Base-by-base conservation (phyloP, 768 basidiomycete genomes). In the Nevesoporus exiguus region DNA sequence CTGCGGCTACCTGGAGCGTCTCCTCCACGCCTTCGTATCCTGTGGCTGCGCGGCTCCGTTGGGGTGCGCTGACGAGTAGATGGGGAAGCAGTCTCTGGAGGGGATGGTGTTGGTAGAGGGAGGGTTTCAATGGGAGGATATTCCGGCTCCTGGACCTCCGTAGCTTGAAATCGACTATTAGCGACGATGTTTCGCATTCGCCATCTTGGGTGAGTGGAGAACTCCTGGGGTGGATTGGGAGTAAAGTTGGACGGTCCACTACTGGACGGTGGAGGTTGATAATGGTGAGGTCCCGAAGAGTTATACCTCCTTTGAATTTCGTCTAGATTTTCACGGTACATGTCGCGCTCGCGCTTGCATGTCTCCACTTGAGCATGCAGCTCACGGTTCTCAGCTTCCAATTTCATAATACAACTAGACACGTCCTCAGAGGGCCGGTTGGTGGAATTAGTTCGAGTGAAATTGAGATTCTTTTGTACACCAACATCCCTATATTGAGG, bases 381-480 rank as follows among this genome's bases (percentile, higher is more conserved):
- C 14, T 51, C 43, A 31, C 19, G 30, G 19, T 62, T 65, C 33
- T 62, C 54, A 13, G 54, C 39, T 47, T 66, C 45, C 54, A 67
- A 51, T 56, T 15, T 63, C 31, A 33, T 33, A 27, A 69, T 58
- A 49, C 55, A 63, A 46, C 17, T 43, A 11, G 43, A 55, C 8
- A 27, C 25, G 11, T 60, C 53, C 33, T 49, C 47, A 31, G 45
- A 48, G 30, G 55, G 50, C 30, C 51, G 47, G 2, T 1, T 25
- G 19, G 19, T 41, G 9, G 45, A 31, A 39, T 55, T 39, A 24
- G 27, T 34, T 51, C 66, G 68, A 30, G 59, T 52, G 41, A 68
- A 69, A 33, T 58, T 56, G 39, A 55, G 41, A 29, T 47, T 50
- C 40, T 58, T 65, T 61, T 65, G 68, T 47, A 70, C 63, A 59